A percentile compares a stretch with the other conserved stretches of the same genome.
Evolutionary conservation across 2,329 filamentous ascomycete species (phyloP).

Genomic region (Stagonosporopsis chrysanthemi): DNA sequence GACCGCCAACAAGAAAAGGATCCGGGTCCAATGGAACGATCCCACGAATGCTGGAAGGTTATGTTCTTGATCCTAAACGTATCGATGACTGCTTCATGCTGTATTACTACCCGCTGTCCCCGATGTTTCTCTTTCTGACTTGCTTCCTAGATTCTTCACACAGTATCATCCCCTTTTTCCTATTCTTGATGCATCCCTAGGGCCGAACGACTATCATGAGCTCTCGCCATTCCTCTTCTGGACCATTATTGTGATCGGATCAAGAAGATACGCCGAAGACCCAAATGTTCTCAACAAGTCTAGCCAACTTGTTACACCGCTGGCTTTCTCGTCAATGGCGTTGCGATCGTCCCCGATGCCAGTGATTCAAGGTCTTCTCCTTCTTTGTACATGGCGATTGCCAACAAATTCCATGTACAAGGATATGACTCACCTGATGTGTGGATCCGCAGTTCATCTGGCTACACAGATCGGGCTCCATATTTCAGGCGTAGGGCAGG

Average conservation of each 20-base stretch:
- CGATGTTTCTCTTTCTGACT: slow-evolving; percentile 21
- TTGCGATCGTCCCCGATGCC: slow-evolving; percentile 48
- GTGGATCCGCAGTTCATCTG: slow-evolving; percentile 51
- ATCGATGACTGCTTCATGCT: slow-evolving; percentile 48
- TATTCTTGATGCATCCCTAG: slow-evolving; percentile 41
- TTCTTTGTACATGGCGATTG: slow-evolving; percentile 53
- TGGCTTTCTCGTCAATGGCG: slow-evolving; percentile 50
- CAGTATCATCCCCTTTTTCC: slow-evolving; percentile 47
- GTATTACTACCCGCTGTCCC: slow-evolving; percentile 22
- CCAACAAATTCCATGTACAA: slow-evolving; percentile 53
- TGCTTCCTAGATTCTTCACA: slow-evolving; percentile 39
- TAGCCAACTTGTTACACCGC: slow-evolving; percentile 44
- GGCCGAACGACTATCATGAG: slow-evolving; percentile 46
- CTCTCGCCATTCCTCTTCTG: slow-evolving; percentile 51
- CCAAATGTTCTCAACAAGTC: slow-evolving; percentile 45
- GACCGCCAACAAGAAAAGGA: slow-evolving; percentile 35
- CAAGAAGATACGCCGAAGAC: slow-evolving; percentile 48
- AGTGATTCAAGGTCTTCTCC: slow-evolving; percentile 51
- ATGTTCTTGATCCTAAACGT: slow-evolving; percentile 42
- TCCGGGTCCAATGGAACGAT: slow-evolving; percentile 29
- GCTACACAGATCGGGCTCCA: slow-evolving; percentile 53
- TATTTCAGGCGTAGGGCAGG: slow-evolving; percentile 50
- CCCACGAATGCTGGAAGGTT: slow-evolving; percentile 40
- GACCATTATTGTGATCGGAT: slow-evolving; percentile 51
- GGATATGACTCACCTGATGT: slow-evolving; percentile 51